Percentiles rank a stretch among this genome's conserved stretches.
These are phyloP conservation scores for Colletotrichum liaoningense DNA, from an alignment of 2,329 filamentous ascomycete genomes.

Conservation along the genomic window DNA sequence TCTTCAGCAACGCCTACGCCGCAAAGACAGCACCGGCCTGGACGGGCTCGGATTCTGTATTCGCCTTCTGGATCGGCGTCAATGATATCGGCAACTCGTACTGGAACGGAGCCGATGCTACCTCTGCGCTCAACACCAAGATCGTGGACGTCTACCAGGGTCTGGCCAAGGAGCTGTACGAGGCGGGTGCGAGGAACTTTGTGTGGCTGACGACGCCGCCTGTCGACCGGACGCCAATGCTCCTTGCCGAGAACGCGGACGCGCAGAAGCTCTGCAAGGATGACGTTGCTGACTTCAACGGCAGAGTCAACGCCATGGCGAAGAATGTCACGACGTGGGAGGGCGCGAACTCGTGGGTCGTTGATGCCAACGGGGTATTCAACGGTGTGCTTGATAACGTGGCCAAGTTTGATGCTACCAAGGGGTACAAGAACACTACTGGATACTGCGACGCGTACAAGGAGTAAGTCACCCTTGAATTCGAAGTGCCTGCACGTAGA, in stretches of 20 bases:
- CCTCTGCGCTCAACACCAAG: conserved; percentile 46
- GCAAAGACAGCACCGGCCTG: conserved; percentile 52
- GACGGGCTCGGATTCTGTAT: conserved; percentile 52
- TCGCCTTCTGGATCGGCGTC: conserved; percentile 65
- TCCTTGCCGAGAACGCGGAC: conserved; percentile 49
- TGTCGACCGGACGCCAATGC: conserved; percentile 64
- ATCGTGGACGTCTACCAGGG: conserved; percentile 57
- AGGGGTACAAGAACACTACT: conserved; percentile 65
- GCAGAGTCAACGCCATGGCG: conserved; percentile 53
- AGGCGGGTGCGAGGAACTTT: conserved; percentile 67
- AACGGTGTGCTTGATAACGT: conserved; percentile 64
- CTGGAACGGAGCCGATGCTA: conserved; percentile 44
- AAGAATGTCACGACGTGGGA: conserved; percentile 49
- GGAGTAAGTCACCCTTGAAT: conserved; percentile 54
- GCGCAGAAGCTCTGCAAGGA: conserved; percentile 49
- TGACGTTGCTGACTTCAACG: conserved; percentile 65
- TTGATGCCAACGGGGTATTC: conserved; percentile 65
- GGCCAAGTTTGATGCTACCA: conserved; percentile 59
- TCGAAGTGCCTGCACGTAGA: too few relatives aligned
- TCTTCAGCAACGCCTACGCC: conserved; percentile 35
- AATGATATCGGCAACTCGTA: conserved; percentile 66
- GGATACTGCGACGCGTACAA: conserved; percentile 65
- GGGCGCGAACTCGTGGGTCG: conserved; percentile 61
- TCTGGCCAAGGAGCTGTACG: conserved; percentile 59
- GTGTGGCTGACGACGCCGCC: conserved; percentile 70